Conservation (phyloP, 1,284 basidiomycete species). For the Apiotrichum domesticum region DNA sequence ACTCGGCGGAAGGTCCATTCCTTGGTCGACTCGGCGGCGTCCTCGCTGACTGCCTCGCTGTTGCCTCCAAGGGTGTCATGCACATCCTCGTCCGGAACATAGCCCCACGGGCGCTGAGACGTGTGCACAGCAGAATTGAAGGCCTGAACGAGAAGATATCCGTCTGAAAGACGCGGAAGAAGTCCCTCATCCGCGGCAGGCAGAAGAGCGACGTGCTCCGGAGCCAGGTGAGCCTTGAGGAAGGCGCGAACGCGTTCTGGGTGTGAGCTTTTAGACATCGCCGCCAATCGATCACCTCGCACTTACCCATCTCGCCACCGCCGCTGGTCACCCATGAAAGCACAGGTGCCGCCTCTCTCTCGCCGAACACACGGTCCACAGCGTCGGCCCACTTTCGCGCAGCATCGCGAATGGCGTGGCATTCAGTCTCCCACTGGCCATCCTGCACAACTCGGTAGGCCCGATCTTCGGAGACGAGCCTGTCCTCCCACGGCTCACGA, state of each 20-base stretch:
- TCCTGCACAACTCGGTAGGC: slow-evolving; percentile 22
- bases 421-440: slow-evolving; percentile 19
- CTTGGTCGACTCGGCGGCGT: slow-evolving; percentile 1
- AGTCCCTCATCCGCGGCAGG: slow-evolving; percentile 14
- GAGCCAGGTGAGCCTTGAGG: slow-evolving; percentile 30
- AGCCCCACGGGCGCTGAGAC: slow-evolving; percentile 42
- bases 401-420: slow-evolving; percentile 16
- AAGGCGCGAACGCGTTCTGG: slow-evolving; percentile 34
- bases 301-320: slow-evolving; percentile 57
- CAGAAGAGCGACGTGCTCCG: slow-evolving; percentile 22
- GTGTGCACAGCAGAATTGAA: slow-evolving; percentile 32
- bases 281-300: not conserved
- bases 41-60: slow-evolving; percentile 3
- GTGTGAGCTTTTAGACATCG: not conserved
- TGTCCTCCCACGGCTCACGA: slow-evolving; percentile 41
- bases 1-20: slow-evolving; percentile 45
- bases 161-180: slow-evolving; percentile 30
- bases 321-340: slow-evolving; percentile 33
- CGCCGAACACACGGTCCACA: slow-evolving; percentile 32
- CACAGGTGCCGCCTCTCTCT: slow-evolving; percentile 1
- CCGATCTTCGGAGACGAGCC: slow-evolving; percentile 30
- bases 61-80: slow-evolving; percentile 32
- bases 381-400: slow-evolving; percentile 33
- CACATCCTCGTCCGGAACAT: slow-evolving; percentile 40
- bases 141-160: slow-evolving; percentile 39